Percentiles rank a stretch among this genome's conserved stretches.
Conservation (phyloP, 2,329 filamentous ascomycete species). For the Phyllosticta paracitricarpa region DNA sequence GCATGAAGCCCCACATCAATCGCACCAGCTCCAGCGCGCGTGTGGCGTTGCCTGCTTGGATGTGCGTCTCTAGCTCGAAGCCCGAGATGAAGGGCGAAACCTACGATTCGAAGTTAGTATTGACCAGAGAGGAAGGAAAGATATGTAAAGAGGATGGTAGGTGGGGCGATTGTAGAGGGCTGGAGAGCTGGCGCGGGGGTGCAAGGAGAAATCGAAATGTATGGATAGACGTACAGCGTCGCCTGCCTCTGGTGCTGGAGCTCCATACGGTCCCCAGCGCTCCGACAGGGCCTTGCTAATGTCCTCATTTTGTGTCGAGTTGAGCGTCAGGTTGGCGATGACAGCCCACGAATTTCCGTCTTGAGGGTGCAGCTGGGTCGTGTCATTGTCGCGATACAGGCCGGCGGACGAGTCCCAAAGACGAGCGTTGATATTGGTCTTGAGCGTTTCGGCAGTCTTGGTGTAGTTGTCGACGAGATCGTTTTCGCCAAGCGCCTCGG, state of each 20-base stretch:
- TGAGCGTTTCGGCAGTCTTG: slow-evolving; percentile 14
- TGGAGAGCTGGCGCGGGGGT: no score
- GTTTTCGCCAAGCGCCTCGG: slow-evolving; percentile 14
- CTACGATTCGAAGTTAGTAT: slow-evolving; percentile 10
- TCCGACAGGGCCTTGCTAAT: slow-evolving; percentile 38
- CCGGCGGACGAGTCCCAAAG: slow-evolving; percentile 20
- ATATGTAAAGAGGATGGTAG: no score
- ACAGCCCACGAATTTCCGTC: slow-evolving; percentile 34
- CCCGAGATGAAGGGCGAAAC: slow-evolving; percentile 40
- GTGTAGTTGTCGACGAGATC: slow-evolving; percentile 25
- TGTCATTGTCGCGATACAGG: slow-evolving; percentile 31
- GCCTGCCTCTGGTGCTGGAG: slow-evolving; percentile 45
- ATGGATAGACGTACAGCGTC: slow-evolving; percentile 43
- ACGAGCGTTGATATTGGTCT: slow-evolving; percentile 17
- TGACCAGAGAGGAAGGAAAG: slow-evolving; percentile 2
- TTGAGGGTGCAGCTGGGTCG: slow-evolving; percentile 40
- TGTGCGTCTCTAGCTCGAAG: slow-evolving; percentile 50
- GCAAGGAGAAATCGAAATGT: slow-evolving; percentile 11
- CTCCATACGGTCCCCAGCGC: slow-evolving; percentile 49
- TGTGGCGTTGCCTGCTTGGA: slow-evolving; percentile 37
- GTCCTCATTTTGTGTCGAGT: slow-evolving; percentile 35
- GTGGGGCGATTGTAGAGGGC: no score
- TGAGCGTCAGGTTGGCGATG: slow-evolving; percentile 28
- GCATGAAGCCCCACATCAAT: slow-evolving; percentile 51
- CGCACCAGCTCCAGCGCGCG: slow-evolving; percentile 49